A percentile compares a stretch with the other conserved stretches of the same genome.
Conservation (phyloP, 495 filamentous ascomycete species). For the Lasiosphaeria miniovina region DNA sequence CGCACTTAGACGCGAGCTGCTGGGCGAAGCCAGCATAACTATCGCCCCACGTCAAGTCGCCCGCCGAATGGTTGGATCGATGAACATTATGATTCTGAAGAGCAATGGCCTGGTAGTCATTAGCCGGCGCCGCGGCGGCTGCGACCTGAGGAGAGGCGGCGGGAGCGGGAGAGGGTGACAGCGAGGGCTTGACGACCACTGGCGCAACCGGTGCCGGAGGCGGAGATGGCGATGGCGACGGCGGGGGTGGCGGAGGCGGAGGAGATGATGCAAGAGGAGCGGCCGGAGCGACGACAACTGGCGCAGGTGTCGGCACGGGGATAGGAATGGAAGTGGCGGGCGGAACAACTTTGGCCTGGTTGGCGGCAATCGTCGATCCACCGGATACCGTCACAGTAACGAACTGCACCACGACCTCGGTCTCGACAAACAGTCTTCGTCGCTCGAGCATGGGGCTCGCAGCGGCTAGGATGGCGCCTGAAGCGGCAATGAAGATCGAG, state of each 20-base stretch:
- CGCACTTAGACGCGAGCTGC: conserved; percentile 51
- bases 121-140: conserved; percentile 15
- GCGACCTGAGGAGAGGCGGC: conserved; percentile 17
- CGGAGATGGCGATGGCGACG: conserved; percentile 12
- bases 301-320: conserved; percentile 20
- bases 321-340: conserved; percentile 14
- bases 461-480: conserved; percentile 60
- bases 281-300: conserved; percentile 13
- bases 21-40: conserved; percentile 61
- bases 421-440: conserved; percentile 54
- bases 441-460: conserved; percentile 59
- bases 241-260: conserved; percentile 1
- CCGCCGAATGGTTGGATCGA: conserved; percentile 76
- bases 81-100: conserved; percentile 81
- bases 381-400: conserved; percentile 61
- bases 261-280: conserved; percentile 19
- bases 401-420: conserved; percentile 55
- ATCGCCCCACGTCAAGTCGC: conserved; percentile 59
- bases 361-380: conserved; percentile 23
- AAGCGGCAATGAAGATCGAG: conserved; percentile 57
- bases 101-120: conserved; percentile 34
- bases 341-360: conserved; percentile 4
- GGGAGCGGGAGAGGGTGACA: conserved; percentile 4
- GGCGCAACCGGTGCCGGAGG: background rate
- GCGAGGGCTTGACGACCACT: background rate